phyloP scores from a whole-genome alignment of 73 alveolate species.

The Chromera velia region DNA sequence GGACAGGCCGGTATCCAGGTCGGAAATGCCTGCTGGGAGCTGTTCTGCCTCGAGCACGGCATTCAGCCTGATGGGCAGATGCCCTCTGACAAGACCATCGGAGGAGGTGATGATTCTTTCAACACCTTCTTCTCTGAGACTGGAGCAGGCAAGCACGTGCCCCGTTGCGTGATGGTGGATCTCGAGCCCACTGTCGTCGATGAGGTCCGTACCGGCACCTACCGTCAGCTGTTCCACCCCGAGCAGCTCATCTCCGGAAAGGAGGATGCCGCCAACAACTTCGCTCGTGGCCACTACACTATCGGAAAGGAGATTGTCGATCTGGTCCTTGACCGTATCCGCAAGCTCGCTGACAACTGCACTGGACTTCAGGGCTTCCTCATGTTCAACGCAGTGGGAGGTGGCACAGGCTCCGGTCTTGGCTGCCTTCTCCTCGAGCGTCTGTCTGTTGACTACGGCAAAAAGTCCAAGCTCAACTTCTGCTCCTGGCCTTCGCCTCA shows the following conservation, averaged over 20 bases:
- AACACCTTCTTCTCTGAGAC: conserved; percentile 88
- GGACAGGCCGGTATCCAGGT: conserved; percentile 60
- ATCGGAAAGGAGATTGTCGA: conserved; percentile 84
- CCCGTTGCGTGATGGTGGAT: conserved; percentile 71
- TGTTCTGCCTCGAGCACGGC: conserved; percentile 93
- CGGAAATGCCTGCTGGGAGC: conserved; percentile 97
- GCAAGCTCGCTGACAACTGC: conserved; percentile 88
- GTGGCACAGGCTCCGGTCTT: conserved; percentile 97
- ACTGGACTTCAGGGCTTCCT: conserved; percentile 85
- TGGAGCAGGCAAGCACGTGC: conserved; percentile 89
- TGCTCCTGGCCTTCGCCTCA: conserved; percentile 75
- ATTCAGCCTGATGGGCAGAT: conserved; percentile 89
- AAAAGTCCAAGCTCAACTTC: conserved; percentile 77
- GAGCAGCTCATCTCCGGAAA: conserved; percentile 66
- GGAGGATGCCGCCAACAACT: conserved; percentile 84
- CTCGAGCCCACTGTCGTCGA: conserved; percentile 81
- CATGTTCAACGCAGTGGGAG: conserved; percentile 91
- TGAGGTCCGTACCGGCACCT: conserved; percentile 89
- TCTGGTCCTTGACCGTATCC: conserved; percentile 76
- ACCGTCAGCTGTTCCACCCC: conserved; percentile 73
- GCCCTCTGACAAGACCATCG: conserved; percentile 80
- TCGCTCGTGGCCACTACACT: conserved; percentile 89
- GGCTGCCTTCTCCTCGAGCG: conserved; percentile 92
- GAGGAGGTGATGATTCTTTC: conserved; percentile 85
- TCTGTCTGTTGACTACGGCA: conserved; percentile 85